Base-by-base conservation (phyloP, 352 stramenopile genomes). In the Globisporangium cystogenes region DNA sequence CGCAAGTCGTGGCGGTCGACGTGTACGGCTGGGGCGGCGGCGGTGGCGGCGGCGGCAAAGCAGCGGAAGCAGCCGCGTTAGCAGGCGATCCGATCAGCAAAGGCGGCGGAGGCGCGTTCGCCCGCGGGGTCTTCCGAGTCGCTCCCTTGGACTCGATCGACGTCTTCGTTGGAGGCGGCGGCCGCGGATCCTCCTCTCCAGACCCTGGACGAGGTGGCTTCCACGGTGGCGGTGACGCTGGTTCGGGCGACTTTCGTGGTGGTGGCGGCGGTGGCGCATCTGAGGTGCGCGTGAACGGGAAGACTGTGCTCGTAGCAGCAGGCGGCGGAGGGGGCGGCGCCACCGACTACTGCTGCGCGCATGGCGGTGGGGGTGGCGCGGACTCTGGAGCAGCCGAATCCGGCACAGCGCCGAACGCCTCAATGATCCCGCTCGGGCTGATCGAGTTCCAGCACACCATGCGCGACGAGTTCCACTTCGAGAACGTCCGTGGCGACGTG, bases 1-100 rank as follows among this genome's bases (percentile, higher is more conserved):
- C 36, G n/a, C 76, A 76, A 7, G 58, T 93, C 29, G 71, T 89
- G 23, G 76, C 74, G 5, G 26, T 87, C 4, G 79, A 87, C 29
- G 57, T 84, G n/a, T 89, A 88, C 35, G 68, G 76, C 12, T 95
- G 85, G 82, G 84, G 84, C 0, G 84, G 57, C n/a, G 84, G 84
- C 11, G 82, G 84, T 8, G 84, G 80, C 31, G 77, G 78, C 21
- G 74, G 74, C 18, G 62, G 48, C 14, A 75, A 74, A 45, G 40
- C 40, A 42, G 16, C 6, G 3, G 16, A n/a, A 21, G 6, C 12
- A 3, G 7, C 15, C n/a, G 16, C 6, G 18, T n/a, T 21, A 4
- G 36, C 1, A 18, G n/a, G 8, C 10, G 40, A 26, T 21, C 40
- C 5, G 8, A 27, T 74, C 6, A 76, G 63, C 6, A 75, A 69